Conservation (phyloP, 345 rosid genomes). For the Hibiscus mutabilis region DNA sequence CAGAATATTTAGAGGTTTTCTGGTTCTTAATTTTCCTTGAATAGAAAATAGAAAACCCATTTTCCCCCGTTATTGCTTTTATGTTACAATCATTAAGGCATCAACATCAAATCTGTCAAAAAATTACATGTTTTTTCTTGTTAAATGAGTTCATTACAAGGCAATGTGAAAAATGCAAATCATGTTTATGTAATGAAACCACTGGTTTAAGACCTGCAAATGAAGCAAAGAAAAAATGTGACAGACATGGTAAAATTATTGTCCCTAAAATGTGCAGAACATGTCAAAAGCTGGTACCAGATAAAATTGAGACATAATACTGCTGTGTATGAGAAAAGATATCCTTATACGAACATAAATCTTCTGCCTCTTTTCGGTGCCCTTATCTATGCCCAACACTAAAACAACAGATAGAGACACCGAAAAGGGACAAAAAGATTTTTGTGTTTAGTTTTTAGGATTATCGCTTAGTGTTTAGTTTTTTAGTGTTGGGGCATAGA, state of each 20-base stretch:
- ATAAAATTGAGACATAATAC: slow-evolving; percentile 3
- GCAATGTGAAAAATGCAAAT: too few relatives aligned
- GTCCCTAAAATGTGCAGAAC: slow-evolving; percentile 2
- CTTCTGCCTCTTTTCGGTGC: too few relatives aligned
- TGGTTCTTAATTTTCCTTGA: not conserved
- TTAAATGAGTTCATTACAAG: too few relatives aligned
- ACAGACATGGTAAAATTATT: not conserved
- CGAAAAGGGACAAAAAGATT: too few relatives aligned
- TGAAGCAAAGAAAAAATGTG: not conserved
- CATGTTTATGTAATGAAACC: not conserved
- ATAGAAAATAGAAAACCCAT: not conserved
- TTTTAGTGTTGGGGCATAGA: too few relatives aligned
- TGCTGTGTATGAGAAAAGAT: not conserved
- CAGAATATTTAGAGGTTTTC: too few relatives aligned
- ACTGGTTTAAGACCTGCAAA: not conserved
- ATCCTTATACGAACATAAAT: too few relatives aligned
- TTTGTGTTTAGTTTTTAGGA: too few relatives aligned
- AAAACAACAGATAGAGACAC: too few relatives aligned
- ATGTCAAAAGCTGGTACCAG: slow-evolving; percentile 1
- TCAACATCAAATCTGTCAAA: not conserved
- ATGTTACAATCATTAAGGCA: too few relatives aligned
- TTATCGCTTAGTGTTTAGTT: too few relatives aligned
- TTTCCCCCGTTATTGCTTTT: not conserved
- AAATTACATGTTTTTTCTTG: not conserved
- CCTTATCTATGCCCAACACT: too few relatives aligned